These are phyloP conservation scores for Colletotrichum viniferum DNA, from an alignment of 2,329 filamentous ascomycete species.

Conservation along the genomic window DNA sequence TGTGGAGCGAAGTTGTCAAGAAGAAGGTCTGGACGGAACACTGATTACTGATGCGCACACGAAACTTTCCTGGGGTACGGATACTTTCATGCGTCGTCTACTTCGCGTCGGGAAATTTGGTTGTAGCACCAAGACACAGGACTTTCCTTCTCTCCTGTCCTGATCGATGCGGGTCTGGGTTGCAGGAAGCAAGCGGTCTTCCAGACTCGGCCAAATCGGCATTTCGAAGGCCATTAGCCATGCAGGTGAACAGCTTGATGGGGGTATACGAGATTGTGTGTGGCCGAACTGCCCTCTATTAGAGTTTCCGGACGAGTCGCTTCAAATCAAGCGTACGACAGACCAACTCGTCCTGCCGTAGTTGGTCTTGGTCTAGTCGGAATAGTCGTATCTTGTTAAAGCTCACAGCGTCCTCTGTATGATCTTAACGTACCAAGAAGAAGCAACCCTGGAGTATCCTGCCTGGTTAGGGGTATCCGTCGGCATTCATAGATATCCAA, in stretches of 20 bases:
- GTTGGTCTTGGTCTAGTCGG: background rate
- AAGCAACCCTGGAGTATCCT: fast-evolving
- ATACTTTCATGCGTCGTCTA: background rate
- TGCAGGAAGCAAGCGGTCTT: background rate
- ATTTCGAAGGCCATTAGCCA: fast-evolving
- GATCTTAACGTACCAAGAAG: fast-evolving
- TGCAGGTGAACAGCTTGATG: background rate
- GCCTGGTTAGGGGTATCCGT: background rate
- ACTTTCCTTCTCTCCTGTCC: background rate
- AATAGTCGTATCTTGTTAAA: background rate
- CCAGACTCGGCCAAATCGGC: background rate
- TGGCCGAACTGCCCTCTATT: background rate
- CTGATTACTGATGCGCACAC: background rate
- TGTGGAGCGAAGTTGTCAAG: background rate
- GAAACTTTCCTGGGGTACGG: background rate
- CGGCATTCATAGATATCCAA: background rate
- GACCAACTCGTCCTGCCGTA: fast-evolving
- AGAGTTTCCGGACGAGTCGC: background rate
- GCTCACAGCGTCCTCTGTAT: background rate
- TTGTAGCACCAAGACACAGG: fast-evolving
- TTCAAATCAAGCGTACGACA: background rate
- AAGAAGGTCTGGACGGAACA: background rate
- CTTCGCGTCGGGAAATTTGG: background rate
- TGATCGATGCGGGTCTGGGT: fast-evolving
- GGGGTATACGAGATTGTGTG: background rate